A percentile compares a stretch with the other conserved stretches of the same genome.
Evolutionary conservation across 2,329 filamentous ascomycete species (phyloP).

Genomic region (Pseudogymnoascus sp.): DNA sequence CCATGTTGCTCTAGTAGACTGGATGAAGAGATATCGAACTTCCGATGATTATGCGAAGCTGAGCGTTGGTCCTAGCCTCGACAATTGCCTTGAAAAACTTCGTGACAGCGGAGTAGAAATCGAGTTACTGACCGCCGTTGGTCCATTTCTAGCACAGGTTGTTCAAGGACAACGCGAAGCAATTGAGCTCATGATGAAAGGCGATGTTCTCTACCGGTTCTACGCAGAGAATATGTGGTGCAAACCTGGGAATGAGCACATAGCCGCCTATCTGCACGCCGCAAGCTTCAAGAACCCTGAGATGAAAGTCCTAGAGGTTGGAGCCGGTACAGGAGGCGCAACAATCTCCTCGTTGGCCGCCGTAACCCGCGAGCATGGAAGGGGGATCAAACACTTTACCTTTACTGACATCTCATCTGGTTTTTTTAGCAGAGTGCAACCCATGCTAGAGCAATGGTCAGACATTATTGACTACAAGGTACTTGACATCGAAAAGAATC

Average conservation of each 20-base stretch:
- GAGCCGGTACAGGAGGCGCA: conserved; percentile 12
- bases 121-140: conserved; percentile 9
- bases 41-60: conserved; percentile 10
- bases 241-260: neutral
- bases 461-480: conserved; percentile 28
- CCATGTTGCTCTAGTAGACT: conserved; percentile 8
- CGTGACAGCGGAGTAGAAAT: conserved; percentile 11
- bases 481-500: conserved; percentile 27
- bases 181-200: conserved; percentile 11
- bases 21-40: conserved; percentile 13
- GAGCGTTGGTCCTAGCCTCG: conserved; percentile 6
- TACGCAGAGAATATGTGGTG: conserved; percentile 12
- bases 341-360: conserved; percentile 5
- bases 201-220: conserved; percentile 10
- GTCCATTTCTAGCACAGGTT: conserved; percentile 10
- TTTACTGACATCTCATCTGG: conserved; percentile 23
- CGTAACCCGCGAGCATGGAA: conserved; percentile 4
- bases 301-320: conserved; percentile 14
- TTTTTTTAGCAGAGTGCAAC: conserved; percentile 30
- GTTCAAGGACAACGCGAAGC: conserved; percentile 11
- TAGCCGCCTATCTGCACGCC: neutral
- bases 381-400: neutral
- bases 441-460: conserved; percentile 19
- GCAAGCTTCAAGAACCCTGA: conserved; percentile 9
- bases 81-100: neutral